phyloP scores from a whole-genome alignment of 2,329 filamentous ascomycete genomes.

The Colletotrichum ledebouriae region DNA sequence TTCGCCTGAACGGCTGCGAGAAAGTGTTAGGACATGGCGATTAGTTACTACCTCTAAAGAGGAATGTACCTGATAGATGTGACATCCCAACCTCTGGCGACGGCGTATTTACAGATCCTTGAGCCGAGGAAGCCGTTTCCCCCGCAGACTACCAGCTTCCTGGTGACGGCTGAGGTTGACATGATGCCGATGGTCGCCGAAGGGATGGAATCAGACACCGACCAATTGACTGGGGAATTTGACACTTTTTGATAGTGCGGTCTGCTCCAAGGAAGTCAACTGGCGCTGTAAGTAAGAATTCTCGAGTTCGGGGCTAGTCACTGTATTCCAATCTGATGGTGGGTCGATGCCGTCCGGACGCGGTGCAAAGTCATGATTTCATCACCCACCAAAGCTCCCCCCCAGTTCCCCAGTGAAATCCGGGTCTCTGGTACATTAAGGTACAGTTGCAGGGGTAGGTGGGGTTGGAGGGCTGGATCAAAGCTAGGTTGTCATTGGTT shows the following conservation, averaged over 20 bases:
- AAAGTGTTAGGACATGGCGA: slow-evolving; percentile 44
- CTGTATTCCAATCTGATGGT: slow-evolving; percentile 22
- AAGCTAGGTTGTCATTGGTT: too few species aligned
- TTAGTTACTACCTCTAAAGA: slow-evolving; percentile 24
- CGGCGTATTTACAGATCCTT: slow-evolving; percentile 91
- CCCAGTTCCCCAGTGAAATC: slow-evolving; percentile 16
- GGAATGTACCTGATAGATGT: slow-evolving; percentile 84
- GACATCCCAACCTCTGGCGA: slow-evolving; percentile 89
- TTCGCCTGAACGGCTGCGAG: slow-evolving; percentile 84
- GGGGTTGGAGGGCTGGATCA: too few species aligned
- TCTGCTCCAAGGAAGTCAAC: slow-evolving; percentile 27
- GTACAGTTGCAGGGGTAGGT: too few species aligned
- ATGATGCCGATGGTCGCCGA: slow-evolving; percentile 54
- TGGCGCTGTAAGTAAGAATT: neutral
- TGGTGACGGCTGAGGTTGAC: slow-evolving; percentile 69
- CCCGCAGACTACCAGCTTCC: slow-evolving; percentile 90
- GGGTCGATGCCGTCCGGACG: slow-evolving; percentile 37
- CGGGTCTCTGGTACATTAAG: too few species aligned
- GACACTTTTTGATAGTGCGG: neutral
- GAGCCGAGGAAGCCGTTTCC: slow-evolving; percentile 92
- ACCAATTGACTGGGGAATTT: neutral
- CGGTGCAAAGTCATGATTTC: slow-evolving; percentile 41
- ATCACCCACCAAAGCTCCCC: slow-evolving; percentile 38
- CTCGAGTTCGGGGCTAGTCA: slow-evolving; percentile 30
- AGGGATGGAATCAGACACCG: slow-evolving; percentile 8